Evolutionary conservation across 2,329 filamentous ascomycete species (phyloP).

Genomic region (Colletotrichum horii): DNA sequence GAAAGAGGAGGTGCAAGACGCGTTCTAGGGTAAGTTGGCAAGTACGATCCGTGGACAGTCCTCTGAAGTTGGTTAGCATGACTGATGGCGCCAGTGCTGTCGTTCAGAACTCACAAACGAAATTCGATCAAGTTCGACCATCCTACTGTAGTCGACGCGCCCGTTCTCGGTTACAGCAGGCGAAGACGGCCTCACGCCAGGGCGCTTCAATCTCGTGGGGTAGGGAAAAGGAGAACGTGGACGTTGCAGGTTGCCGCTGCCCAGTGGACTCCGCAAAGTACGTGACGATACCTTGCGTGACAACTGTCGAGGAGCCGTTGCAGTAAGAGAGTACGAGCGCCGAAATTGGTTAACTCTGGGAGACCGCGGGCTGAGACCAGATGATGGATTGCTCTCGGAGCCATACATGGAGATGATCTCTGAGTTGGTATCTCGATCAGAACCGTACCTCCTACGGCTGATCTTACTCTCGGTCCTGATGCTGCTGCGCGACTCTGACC

Average conservation of each 20-base stretch:
- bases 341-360: conserved; percentile 49
- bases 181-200: conserved; percentile 54
- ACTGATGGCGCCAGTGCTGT: background rate
- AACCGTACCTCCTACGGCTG: conserved; percentile 50
- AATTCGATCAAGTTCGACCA: conserved; percentile 53
- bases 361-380: conserved; percentile 46
- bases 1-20: conserved; percentile 42
- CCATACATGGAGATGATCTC: conserved; percentile 63
- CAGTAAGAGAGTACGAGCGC: conserved; percentile 61
- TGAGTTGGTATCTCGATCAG: conserved; percentile 56
- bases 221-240: conserved; percentile 65
- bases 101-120: conserved; percentile 46
- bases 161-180: conserved; percentile 55
- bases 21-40: conserved; percentile 38
- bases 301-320: conserved; percentile 51
- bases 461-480: conserved; percentile 40
- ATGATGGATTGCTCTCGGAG: conserved; percentile 50
- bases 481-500: conserved; percentile 32
- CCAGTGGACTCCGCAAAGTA: conserved; percentile 53
- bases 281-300: conserved; percentile 52
- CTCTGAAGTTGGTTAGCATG: conserved; percentile 38
- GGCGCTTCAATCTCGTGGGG: conserved; percentile 60
- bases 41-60: conserved; percentile 48
- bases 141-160: conserved; percentile 53
- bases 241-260: conserved; percentile 49